Percentiles rank a stretch among this genome's conserved stretches.
These are phyloP conservation scores for Populus hybrid DNA, from an alignment of 441 rosid species.

Conservation along the genomic window DNA sequence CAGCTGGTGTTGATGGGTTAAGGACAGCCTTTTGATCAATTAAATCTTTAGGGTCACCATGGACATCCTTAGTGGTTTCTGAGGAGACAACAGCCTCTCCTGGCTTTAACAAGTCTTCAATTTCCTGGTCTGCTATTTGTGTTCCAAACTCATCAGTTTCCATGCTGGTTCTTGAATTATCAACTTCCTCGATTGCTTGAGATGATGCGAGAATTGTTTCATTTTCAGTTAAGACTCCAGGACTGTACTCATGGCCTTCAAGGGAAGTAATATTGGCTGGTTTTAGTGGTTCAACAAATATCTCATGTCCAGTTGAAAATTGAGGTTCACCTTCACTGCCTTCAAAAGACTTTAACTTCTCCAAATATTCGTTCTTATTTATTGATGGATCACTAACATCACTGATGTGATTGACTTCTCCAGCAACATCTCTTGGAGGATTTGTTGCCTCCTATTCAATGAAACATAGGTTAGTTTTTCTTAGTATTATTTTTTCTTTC, in stretches of 20 bases:
- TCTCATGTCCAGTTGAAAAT: neutral
- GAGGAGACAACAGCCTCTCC: conserved; percentile 13
- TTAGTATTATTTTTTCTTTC: neutral
- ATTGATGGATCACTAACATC: neutral
- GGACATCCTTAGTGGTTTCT: conserved; percentile 14
- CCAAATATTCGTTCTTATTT: neutral
- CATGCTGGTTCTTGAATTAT: neutral
- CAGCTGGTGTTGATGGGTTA: conserved; percentile 18
- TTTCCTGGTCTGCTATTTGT: neutral
- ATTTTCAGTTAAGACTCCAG: neutral
- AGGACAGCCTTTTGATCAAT: conserved; percentile 15
- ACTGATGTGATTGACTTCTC: conserved; percentile 6
- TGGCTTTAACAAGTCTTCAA: neutral
- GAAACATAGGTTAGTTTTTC: neutral
- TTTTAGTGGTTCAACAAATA: neutral
- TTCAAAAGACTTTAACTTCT: neutral
- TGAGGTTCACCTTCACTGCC: neutral
- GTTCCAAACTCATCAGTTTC: neutral
- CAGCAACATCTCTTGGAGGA: conserved; percentile 11
- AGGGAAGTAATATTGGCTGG: neutral
- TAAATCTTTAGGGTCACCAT: conserved; percentile 13
- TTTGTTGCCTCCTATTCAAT: conserved; percentile 25
- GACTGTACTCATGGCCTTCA: neutral
- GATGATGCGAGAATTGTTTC: neutral
- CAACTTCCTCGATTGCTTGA: neutral